Percentiles rank a stretch among this genome's conserved stretches.
Conservation (phyloP, 352 stramenopile genomes). For the Pythium vanterpoolii region DNA sequence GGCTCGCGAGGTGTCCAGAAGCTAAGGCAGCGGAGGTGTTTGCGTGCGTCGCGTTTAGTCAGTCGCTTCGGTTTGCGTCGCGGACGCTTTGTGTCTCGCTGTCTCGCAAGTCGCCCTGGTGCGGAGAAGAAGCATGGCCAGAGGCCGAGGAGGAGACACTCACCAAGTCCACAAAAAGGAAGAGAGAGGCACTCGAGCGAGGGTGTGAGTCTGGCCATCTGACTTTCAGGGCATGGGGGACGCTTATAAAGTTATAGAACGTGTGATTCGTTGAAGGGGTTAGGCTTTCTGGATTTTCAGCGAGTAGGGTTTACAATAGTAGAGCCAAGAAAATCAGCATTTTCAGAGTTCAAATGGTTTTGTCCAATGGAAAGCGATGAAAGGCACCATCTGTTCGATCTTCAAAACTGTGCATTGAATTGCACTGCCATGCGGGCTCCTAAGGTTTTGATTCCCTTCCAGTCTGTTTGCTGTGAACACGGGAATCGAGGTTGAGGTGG, state of each 20-base stretch:
- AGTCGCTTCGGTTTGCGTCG: constrained; percentile 1
- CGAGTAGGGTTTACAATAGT: background rate
- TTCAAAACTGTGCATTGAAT: too few relatives aligned
- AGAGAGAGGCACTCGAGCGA: background rate
- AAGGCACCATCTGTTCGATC: too few relatives aligned
- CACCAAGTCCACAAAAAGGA: background rate
- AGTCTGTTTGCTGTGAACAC: too few relatives aligned
- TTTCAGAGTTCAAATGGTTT: background rate
- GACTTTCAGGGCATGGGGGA: too few relatives aligned
- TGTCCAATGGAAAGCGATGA: too few relatives aligned
- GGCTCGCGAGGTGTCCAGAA: too few relatives aligned
- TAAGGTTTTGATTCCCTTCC: too few relatives aligned
- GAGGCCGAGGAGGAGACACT: background rate
- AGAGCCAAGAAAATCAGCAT: too few relatives aligned
- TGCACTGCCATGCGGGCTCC: too few relatives aligned
- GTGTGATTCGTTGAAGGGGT: constrained; percentile 10
- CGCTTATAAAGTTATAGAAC: constrained; percentile 9
- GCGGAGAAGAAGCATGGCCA: constrained; percentile 10
- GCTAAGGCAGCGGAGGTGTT: background rate
- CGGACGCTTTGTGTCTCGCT: constrained; percentile 17
- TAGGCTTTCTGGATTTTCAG: constrained; percentile 3
- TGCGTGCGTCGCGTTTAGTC: constrained; percentile 5
- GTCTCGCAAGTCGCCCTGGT: background rate
- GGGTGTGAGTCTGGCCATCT: background rate
- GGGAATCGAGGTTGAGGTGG: too few relatives aligned